Percentiles rank a stretch among this genome's conserved stretches.
Conservation (phyloP, 2,329 filamentous ascomycete species). For the Claviceps cyperi region DNA sequence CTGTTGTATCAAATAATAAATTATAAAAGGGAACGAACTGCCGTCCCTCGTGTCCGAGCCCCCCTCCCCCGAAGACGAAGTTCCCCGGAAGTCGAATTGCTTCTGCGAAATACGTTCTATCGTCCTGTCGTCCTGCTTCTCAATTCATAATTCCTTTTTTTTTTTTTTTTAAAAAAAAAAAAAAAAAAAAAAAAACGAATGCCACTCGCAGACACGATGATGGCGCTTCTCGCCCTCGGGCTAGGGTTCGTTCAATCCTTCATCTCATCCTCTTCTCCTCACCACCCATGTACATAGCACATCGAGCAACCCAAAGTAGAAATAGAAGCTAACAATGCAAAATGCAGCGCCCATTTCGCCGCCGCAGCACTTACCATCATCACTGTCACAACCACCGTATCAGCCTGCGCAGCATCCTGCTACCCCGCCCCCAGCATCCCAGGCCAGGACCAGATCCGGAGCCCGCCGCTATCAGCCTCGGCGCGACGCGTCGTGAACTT, state of each 20-base stretch:
- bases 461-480: too few species aligned
- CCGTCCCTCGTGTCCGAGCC: too few species aligned
- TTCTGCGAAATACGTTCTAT: too few species aligned
- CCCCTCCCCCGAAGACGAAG: too few species aligned
- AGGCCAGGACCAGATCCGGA: too few species aligned
- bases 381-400: slow-evolving; percentile 17
- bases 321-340: not conserved
- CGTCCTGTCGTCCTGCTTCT: too few species aligned
- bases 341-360: slow-evolving; percentile 11
- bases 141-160: not conserved
- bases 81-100: too few species aligned
- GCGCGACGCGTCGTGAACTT: too few species aligned
- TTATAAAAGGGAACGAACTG: too few species aligned
- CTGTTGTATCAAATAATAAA: too few species aligned
- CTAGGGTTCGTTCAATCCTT: not conserved
- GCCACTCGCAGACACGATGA: not conserved
- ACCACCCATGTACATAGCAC: too few species aligned
- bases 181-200: not conserved
- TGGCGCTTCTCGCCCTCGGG: not conserved
- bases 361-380: slow-evolving; percentile 9
- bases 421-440: slow-evolving; percentile 6
- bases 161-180: not conserved
- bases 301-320: too few species aligned
- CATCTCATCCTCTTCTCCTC: not conserved
- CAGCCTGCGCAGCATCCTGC: slow-evolving; percentile 15